Base-by-base conservation (phyloP, 192 early-diverging fungal species). In the Entrophospora sp. region DNA sequence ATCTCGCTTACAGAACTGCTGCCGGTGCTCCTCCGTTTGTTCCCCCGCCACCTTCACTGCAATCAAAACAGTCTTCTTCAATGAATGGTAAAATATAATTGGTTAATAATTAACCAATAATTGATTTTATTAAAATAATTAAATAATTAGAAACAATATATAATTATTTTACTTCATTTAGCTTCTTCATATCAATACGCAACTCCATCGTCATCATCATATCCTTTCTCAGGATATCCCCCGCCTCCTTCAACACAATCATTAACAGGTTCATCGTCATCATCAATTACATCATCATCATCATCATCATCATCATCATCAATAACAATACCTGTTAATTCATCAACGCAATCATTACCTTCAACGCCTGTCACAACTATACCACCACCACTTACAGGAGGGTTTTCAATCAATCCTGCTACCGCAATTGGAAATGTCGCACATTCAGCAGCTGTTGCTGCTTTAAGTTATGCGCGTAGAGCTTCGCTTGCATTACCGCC, bases 211-310 rank as follows among this genome's bases (percentile, higher is more conserved):
- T 5, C 61, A 51, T 25, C 30, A 22, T 14, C 73, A 52, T 28
- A 32, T 48, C 8, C 57, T 60, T 1, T 68, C 43, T 55, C 63
- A 71, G 12, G 63, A 69, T 34, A 28, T 40, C 30, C 61, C 51
- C n/a, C 10, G 18, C 32, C 28, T 30, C 28, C 61, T 14, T 64
- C 61, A 25, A 64, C 61, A 35, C 61, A 64, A 18, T 61, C 59
- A 5, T 30, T 61, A 43, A 43, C 61, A n/a, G n/a, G n/a, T n/a
- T n/a, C n/a, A n/a, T n/a, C n/a, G n/a, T n/a, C 49, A 48, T 13
- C 59, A 67, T 5, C 61, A 51, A 34, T 22, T 18, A 24, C 73
- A 52, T 28, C 42, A 53, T 13, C 57, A 64, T 1, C 71, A 56
- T 55, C 63, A 71, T 9, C 67, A 69, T 34, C 36, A 44, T 35